phyloP scores from a whole-genome alignment of 768 basidiomycete species.

The Mycena rebaudengoi region DNA sequence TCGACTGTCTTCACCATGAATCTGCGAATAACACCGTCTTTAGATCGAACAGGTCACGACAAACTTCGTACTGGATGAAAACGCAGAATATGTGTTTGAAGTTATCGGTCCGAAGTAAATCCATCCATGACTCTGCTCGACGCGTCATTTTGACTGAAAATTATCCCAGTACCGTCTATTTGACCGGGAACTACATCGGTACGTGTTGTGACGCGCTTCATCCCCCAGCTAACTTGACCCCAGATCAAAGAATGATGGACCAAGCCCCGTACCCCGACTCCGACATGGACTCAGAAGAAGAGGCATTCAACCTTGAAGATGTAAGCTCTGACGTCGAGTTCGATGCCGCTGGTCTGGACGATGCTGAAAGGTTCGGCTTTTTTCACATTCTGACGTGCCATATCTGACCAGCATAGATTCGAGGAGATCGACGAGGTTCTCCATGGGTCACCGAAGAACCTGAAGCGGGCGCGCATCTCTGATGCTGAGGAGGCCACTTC shows the following conservation, averaged over 20 bases:
- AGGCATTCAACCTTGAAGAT: conserved; percentile 72
- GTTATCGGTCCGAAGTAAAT: conserved; percentile 82
- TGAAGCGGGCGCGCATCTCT: conserved; percentile 78
- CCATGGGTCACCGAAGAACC: conserved; percentile 47
- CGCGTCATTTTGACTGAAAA: conserved; percentile 24
- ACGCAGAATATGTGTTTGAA: conserved; percentile 73
- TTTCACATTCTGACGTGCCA: not conserved
- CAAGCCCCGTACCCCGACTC: conserved; percentile 55
- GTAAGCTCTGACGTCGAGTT: conserved; percentile 88
- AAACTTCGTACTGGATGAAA: conserved; percentile 75
- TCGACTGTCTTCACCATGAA: not conserved
- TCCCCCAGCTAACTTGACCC: not conserved
- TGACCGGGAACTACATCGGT: conserved; percentile 90
- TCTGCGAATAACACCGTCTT: conserved; percentile 7
- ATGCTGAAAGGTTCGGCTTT: conserved; percentile 61
- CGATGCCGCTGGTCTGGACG: conserved; percentile 65
- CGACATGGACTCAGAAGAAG: conserved; percentile 60
- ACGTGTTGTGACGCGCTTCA: conserved; percentile 29
- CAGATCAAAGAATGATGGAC: conserved; percentile 64
- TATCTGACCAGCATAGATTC: conserved; percentile 59
- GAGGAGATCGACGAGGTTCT: conserved; percentile 69
- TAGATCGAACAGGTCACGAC: conserved; percentile 82
- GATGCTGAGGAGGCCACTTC: conserved; percentile 47
- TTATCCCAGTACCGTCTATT: conserved; percentile 66
- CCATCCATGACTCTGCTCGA: not conserved